Percentiles rank a stretch among this genome's conserved stretches.
Conservation (phyloP, 2,329 filamentous ascomycete genomes). For the Colletotrichum sp. region DNA sequence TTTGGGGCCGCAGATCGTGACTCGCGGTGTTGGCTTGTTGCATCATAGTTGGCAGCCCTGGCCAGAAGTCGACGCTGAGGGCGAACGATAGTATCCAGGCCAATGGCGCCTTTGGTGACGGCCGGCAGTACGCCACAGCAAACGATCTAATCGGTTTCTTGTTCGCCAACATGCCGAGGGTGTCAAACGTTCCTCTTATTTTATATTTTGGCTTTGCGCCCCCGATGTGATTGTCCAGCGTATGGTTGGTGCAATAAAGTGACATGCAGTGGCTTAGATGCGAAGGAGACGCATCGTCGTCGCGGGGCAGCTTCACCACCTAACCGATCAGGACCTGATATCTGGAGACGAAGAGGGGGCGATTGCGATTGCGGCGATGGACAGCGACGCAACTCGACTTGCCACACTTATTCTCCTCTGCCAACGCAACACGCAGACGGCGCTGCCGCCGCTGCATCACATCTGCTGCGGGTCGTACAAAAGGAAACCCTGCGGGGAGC, state of each 20-base stretch:
- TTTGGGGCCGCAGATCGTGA: slow-evolving; percentile 16
- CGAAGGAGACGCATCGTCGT: background rate
- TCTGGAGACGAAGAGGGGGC: slow-evolving; percentile 9
- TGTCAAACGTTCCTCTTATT: background rate
- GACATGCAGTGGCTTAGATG: background rate
- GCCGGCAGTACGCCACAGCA: background rate
- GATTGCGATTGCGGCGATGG: background rate
- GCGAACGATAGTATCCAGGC: background rate
- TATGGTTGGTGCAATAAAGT: background rate
- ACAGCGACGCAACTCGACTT: slow-evolving; percentile 4
- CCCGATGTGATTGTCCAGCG: background rate
- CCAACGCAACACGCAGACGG: slow-evolving; percentile 24
- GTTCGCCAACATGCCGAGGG: background rate
- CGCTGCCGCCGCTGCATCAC: slow-evolving; percentile 8
- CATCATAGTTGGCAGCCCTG: slow-evolving; percentile 4
- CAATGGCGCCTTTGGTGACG: background rate
- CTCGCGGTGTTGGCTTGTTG: slow-evolving; percentile 17
- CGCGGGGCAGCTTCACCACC: slow-evolving; percentile 15
- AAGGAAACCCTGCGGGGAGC: slow-evolving; percentile 18
- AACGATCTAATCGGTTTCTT: background rate
- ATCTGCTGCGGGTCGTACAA: slow-evolving; percentile 16
- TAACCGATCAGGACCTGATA: slow-evolving; percentile 7
- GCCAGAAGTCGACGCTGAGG: background rate
- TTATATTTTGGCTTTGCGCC: background rate
- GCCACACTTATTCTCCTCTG: slow-evolving; percentile 12